A percentile compares a stretch with the other conserved stretches of the same genome.
phyloP scores from a whole-genome alignment of 306 rosid species.

The Ziziphus jujuba region DNA sequence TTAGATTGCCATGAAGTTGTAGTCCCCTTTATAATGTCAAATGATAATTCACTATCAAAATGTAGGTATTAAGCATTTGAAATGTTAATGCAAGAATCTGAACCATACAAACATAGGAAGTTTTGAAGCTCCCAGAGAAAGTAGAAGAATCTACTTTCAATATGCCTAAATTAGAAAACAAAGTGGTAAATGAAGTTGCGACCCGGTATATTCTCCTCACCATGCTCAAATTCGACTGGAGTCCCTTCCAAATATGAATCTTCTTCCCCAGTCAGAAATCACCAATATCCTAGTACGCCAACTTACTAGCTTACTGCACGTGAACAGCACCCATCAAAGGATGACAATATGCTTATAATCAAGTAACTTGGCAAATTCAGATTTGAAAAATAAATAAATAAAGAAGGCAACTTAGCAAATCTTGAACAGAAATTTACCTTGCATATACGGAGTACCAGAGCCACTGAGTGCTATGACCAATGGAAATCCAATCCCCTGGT shows the following conservation, averaged over 20 bases:
- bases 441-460: constrained; percentile 84
- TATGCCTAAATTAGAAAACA: constrained; percentile 6
- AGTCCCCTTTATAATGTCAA: not conserved
- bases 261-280: constrained; percentile 71
- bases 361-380: too few species aligned
- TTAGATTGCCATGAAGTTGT: too few species aligned
- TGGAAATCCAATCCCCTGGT: constrained; percentile 90
- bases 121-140: not conserved
- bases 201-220: not conserved
- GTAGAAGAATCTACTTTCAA: not conserved
- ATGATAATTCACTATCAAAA: not conserved
- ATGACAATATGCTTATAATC: not conserved
- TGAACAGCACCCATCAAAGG: constrained; percentile 8
- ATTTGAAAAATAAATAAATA: not conserved
- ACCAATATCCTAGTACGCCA: constrained; percentile 83
- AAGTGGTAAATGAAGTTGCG: not conserved
- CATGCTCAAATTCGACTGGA: constrained; percentile 53
- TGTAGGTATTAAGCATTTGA: not conserved
- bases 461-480: constrained; percentile 78
- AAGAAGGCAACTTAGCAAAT: not conserved
- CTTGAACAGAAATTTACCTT: constrained; percentile 36
- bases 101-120: not conserved
- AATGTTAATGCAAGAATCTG: too few species aligned
- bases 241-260: constrained; percentile 72
- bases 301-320: constrained; percentile 78